Evolutionary conservation across 169 alveolate species (phyloP).

Genomic region (Cryptosporidium sp.): DNA sequence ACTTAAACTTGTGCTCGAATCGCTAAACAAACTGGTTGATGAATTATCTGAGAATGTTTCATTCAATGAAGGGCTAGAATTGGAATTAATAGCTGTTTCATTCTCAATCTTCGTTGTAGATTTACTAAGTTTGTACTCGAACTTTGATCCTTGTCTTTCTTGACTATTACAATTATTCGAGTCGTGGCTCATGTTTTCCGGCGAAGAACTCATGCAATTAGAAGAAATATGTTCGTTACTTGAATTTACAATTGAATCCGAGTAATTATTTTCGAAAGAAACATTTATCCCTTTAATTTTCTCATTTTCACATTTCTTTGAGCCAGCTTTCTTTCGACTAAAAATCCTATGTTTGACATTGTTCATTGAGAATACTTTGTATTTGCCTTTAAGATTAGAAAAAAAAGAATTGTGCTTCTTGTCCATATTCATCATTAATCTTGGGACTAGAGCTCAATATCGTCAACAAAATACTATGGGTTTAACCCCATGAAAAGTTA

Average conservation of each 20-base stretch:
- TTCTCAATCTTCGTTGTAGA: neutral
- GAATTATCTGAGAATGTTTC: neutral
- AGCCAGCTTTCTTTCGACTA: neutral
- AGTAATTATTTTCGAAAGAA: neutral
- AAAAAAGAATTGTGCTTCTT: neutral
- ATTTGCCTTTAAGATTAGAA: neutral
- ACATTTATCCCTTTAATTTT: neutral
- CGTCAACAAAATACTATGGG: neutral
- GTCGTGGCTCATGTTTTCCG: neutral
- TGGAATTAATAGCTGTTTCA: neutral
- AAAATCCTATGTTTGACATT: neutral
- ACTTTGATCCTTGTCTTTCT: neutral
- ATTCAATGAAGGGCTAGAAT: neutral
- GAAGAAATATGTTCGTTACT: neutral
- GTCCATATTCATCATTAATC: neutral
- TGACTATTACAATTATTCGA: neutral
- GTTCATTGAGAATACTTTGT: conserved; percentile 1
- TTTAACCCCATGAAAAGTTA: conserved; percentile 8
- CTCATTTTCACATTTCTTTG: neutral
- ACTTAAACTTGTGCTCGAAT: neutral
- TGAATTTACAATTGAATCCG: neutral
- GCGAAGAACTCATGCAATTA: neutral
- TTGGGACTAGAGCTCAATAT: neutral
- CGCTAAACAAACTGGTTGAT: conserved; percentile 1
- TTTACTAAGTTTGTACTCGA: neutral